Evolutionary conservation across 495 filamentous ascomycete genomes (phyloP).

Genomic region (Penicillium paradoxum): DNA sequence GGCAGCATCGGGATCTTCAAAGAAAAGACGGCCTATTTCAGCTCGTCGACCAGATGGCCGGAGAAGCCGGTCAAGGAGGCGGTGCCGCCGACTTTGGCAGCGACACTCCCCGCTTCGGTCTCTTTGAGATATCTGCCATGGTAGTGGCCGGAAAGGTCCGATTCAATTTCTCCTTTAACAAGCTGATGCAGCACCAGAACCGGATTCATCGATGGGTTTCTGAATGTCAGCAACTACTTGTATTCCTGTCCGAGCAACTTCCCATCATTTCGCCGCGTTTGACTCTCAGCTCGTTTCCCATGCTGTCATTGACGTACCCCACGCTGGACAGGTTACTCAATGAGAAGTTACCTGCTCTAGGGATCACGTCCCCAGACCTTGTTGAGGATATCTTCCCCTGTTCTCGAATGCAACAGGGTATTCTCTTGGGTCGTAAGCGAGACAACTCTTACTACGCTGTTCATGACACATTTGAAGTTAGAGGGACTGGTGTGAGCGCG

Average conservation of each 20-base stretch:
- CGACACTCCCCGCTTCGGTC: slow-evolving; percentile 53
- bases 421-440: slow-evolving; percentile 56
- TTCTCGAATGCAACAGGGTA: slow-evolving; percentile 63
- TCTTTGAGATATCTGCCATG: slow-evolving; percentile 62
- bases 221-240: slow-evolving; percentile 52
- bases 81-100: slow-evolving; percentile 54
- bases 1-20: slow-evolving; percentile 58
- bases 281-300: slow-evolving; percentile 58
- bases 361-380: slow-evolving; percentile 37
- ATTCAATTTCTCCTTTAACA: slow-evolving; percentile 62
- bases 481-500: slow-evolving; percentile 13
- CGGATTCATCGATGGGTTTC: slow-evolving; percentile 56
- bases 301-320: slow-evolving; percentile 57
- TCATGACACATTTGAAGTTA: slow-evolving; percentile 58
- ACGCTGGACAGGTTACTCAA: slow-evolving; percentile 46
- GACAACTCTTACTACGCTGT: slow-evolving; percentile 56
- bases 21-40: slow-evolving; percentile 57
- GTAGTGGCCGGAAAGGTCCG: slow-evolving; percentile 55
- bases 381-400: slow-evolving; percentile 63
- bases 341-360: slow-evolving; percentile 43
- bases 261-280: slow-evolving; percentile 43
- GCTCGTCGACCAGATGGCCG: slow-evolving; percentile 47
- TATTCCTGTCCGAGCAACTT: slow-evolving; percentile 46
- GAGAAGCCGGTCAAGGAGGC: slow-evolving; percentile 40
- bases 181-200: slow-evolving; percentile 52